Percentiles rank a stretch among this genome's conserved stretches.
phyloP scores from a whole-genome alignment of 108 stramenopile genomes.

The Nitzschia inconspicua region DNA sequence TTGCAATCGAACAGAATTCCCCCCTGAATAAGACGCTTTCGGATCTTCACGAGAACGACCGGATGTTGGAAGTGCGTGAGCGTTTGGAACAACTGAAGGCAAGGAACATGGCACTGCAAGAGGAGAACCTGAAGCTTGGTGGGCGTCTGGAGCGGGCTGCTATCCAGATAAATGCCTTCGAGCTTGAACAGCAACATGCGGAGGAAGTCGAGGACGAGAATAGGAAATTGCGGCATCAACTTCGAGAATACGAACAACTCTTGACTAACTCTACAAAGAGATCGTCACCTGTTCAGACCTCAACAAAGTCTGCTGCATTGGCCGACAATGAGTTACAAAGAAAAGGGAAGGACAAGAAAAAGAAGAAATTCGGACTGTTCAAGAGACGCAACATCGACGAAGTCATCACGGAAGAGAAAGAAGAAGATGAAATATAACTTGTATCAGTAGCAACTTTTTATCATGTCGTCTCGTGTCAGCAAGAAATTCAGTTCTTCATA shows the following conservation, averaged over 20 bases:
- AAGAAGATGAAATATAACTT: background rate
- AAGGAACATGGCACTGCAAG: slow-evolving; percentile 52
- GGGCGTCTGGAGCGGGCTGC: slow-evolving; percentile 35
- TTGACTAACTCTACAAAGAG: slow-evolving; percentile 4
- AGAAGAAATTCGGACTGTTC: slow-evolving; percentile 24
- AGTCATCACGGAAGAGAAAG: slow-evolving; percentile 10
- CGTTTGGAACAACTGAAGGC: slow-evolving; percentile 63
- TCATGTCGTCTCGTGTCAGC: too few species aligned
- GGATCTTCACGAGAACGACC: slow-evolving; percentile 38
- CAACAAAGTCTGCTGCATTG: background rate
- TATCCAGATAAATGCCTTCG: slow-evolving; percentile 26
- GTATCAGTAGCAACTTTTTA: too few species aligned
- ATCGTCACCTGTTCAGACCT: background rate
- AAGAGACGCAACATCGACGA: slow-evolving; percentile 16
- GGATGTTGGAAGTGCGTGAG: slow-evolving; percentile 61
- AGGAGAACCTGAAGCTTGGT: slow-evolving; percentile 69
- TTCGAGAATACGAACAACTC: slow-evolving; percentile 51
- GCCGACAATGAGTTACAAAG: background rate
- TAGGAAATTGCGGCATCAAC: slow-evolving; percentile 37
- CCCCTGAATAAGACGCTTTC: slow-evolving; percentile 21
- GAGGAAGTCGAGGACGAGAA: slow-evolving; percentile 65
- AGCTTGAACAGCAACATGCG: slow-evolving; percentile 56
- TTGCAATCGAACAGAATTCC: slow-evolving; percentile 43
- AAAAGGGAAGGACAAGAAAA: slow-evolving; percentile 12
- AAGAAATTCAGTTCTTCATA: too few species aligned